Evolutionary conservation across 805 yeast species (phyloP), one percentile per base, ranked within the genome.

Genomic region (Candida krabiensis): DNA sequence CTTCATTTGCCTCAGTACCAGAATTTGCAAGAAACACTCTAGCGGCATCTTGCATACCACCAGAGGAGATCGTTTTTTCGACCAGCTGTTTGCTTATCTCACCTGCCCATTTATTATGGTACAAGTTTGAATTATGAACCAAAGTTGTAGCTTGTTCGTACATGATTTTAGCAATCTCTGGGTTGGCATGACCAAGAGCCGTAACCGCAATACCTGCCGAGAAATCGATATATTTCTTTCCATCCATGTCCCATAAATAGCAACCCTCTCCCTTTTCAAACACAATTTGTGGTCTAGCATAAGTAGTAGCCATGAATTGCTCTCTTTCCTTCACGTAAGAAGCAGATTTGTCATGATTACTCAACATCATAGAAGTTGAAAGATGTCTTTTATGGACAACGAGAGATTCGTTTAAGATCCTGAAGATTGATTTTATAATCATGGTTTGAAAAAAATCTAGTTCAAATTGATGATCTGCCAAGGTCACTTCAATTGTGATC

Each of bases 131-230:
- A 45, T 87, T 74, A 58, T 93, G 99, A 41, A 88, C 71, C 50
- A 91, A 68, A 8, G 80, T 80, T 22, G 60, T 59, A 1, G 89
- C 78, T 65, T 93, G 99, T 29, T 84, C 83, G 40, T 65, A 62
- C 44, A 89, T 60, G 43, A 93, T 77, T 38, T 83, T 67, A 5
- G 95, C 75, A 25, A 93, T 74, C 45, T 80, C 83, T 4, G 80
- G 79, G 52, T 93, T 75, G 18, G 89, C 70, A 58, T 93, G 98
- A 2, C 99, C 99, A 46, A 93, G 69, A 1, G 86, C 83, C n/a
- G 96, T 91, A 12, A 93, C 99, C 1, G 99, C 98, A 50, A 93
- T 91, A 37, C 99, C 99, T 2, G 97, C 89, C 1, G 91, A 82
- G 64, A 93, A 91, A 59, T 93, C 99, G 35, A 93, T 72, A 56